Conservation (phyloP, 768 basidiomycete species). For the Hydnum rufescens region DNA sequence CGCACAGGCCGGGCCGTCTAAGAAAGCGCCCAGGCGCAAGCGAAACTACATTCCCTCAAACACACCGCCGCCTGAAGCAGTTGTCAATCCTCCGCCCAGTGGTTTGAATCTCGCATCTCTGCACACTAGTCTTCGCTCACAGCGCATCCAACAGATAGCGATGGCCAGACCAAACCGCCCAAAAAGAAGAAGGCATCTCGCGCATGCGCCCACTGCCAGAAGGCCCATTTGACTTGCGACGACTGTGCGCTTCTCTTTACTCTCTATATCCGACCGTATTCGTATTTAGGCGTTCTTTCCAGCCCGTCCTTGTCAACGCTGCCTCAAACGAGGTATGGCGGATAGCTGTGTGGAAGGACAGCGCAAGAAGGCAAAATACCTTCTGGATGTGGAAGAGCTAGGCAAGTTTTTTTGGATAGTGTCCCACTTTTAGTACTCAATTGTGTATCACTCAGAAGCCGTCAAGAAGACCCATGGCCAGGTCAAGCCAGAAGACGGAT, state of each 20-base stretch:
- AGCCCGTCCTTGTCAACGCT: constrained; percentile 95
- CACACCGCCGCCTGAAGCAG: no score
- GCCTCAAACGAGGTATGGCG: constrained; percentile 82
- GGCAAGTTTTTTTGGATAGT: constrained; percentile 26
- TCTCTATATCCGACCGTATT: neutral
- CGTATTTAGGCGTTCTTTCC: constrained; percentile 5
- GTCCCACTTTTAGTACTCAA: neutral
- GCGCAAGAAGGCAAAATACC: constrained; percentile 95
- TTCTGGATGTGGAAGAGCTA: constrained; percentile 83
- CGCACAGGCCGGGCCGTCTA: no score
- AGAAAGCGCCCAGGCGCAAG: no score
- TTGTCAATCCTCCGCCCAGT: no score
- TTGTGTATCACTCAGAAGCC: neutral
- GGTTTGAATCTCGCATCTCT: no score
- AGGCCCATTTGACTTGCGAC: constrained; percentile 95
- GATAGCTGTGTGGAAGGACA: constrained; percentile 82
- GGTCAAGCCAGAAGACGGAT: neutral
- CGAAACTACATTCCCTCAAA: no score
- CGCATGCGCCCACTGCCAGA: constrained; percentile 91
- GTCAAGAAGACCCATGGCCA: constrained; percentile 6
- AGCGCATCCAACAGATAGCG: no score
- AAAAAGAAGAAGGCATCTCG: constrained; percentile 92
- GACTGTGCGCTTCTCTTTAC: constrained; percentile 36
- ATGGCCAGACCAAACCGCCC: constrained; percentile 16
- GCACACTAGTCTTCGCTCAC: no score